A percentile compares a stretch with the other conserved stretches of the same genome.
These are phyloP conservation scores for Fusarium praegraminearum DNA, from an alignment of 2,329 filamentous ascomycete genomes.

Conservation along the genomic window DNA sequence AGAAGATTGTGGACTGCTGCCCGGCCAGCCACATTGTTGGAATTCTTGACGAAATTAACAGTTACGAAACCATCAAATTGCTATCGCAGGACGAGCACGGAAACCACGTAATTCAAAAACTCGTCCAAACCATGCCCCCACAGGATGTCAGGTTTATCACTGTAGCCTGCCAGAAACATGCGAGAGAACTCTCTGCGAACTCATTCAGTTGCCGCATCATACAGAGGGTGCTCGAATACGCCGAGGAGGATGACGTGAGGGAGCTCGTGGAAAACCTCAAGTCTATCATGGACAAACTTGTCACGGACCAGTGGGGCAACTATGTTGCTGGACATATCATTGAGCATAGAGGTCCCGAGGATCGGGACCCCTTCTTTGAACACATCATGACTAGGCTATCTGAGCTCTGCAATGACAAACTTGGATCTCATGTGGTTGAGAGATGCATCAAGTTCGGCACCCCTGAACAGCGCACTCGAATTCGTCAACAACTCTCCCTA, in stretches of 20 bases:
- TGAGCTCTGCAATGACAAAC: slow-evolving; percentile 90
- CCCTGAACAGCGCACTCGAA: slow-evolving; percentile 74
- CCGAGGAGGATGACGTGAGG: slow-evolving; percentile 76
- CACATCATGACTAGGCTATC: slow-evolving; percentile 80
- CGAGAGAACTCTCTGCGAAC: slow-evolving; percentile 80
- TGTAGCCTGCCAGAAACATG: slow-evolving; percentile 79
- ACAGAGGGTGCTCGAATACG: slow-evolving; percentile 89
- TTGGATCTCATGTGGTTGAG: slow-evolving; percentile 96
- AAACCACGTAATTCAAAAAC: slow-evolving; percentile 96
- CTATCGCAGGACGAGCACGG: slow-evolving; percentile 91
- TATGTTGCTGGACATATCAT: slow-evolving; percentile 97
- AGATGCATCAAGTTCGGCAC: slow-evolving; percentile 84
- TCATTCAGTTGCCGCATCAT: slow-evolving; percentile 92
- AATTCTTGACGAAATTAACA: slow-evolving; percentile 84
- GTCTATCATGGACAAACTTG: slow-evolving; percentile 75
- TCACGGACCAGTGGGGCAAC: slow-evolving; percentile 92
- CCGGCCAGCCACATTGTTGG: slow-evolving; percentile 90
- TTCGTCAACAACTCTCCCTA: slow-evolving; percentile 72
- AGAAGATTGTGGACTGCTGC: slow-evolving; percentile 92
- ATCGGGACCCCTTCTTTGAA: slow-evolving; percentile 78
- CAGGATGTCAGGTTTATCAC: slow-evolving; percentile 88
- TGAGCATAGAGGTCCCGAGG: slow-evolving; percentile 77
- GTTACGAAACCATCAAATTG: slow-evolving; percentile 71
- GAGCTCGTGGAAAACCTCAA: slow-evolving; percentile 85
- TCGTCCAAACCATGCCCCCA: slow-evolving; percentile 82